phyloP scores from a whole-genome alignment of 768 basidiomycete genomes.

The Tricholoma matsutake region DNA sequence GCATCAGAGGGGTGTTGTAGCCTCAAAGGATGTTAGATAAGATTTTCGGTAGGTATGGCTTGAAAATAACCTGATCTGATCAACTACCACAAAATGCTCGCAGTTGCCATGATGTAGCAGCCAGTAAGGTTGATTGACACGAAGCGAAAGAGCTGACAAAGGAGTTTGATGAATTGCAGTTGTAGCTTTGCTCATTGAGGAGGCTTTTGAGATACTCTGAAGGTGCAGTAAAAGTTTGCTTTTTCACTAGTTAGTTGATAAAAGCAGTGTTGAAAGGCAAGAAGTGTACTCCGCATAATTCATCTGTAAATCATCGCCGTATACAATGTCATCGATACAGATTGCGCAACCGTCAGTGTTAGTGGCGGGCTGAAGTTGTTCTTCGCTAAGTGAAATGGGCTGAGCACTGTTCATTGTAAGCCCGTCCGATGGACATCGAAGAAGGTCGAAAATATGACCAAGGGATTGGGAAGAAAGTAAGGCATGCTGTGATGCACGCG shows the following conservation, averaged over 20 bases:
- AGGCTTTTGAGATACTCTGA: conserved; percentile 29
- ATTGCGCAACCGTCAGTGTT: conserved; percentile 43
- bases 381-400: conserved; percentile 18
- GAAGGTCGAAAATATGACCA: conserved; percentile 51
- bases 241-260: conserved; percentile 34
- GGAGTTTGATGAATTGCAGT: conserved; percentile 45
- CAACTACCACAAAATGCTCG: conserved; percentile 73
- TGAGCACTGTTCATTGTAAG: conserved; percentile 24
- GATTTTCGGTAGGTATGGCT: not conserved
- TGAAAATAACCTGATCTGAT: conserved; percentile 60
- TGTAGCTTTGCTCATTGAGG: conserved; percentile 35
- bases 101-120: conserved; percentile 78
- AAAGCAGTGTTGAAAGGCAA: conserved; percentile 24
- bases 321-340: conserved; percentile 58
- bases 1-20: conserved; percentile 58
- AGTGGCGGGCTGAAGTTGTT: conserved; percentile 14
- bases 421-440: conserved; percentile 64
- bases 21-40: conserved; percentile 32
- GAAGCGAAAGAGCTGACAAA: conserved; percentile 54
- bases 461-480: conserved; percentile 72
- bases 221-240: conserved; percentile 25
- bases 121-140: conserved; percentile 78
- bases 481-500: conserved; percentile 65
- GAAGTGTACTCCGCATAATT: conserved; percentile 53
- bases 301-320: conserved; percentile 48